Evolutionary conservation across 2,329 filamentous ascomycete species (phyloP), one percentile per base, ranked within the genome.

Genomic region (Botrytis sinoallii): DNA sequence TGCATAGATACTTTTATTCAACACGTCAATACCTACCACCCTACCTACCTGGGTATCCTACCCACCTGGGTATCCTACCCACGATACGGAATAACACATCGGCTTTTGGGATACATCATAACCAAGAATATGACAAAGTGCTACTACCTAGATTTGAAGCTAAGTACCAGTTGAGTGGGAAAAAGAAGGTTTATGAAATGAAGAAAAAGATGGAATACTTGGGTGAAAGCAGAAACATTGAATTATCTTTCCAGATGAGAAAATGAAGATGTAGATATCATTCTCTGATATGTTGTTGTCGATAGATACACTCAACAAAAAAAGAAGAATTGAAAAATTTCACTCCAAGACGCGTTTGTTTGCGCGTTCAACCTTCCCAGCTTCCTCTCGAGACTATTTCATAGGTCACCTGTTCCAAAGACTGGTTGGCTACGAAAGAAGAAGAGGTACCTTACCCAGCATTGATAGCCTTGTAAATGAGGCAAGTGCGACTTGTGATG

Each of bases 81-180:
- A 57, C 18, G 1, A 18, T 18, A n/a, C 60, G 12, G 38, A 67
- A 32, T 20, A 38, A 32, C 64, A 67, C 38, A n/a, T 67, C 32
- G 32, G 64, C 40, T 63, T 63, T 18, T 16, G 35, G 35, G 35
- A n/a, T 12, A 25, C 4, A 52, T 67, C n/a, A 57, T 18, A 29
- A 38, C 64, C 44, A 67, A 67, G 44, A 52, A 67, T 52, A n/a
- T 67, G 44, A 38, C 64, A 7, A 48, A 20, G 63, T 66, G 63
- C 63, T 32, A 48, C n/a, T 25, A 38, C 63, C n/a, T 48, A n/a
- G 29, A 48, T 42, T 6, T 48, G 3, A 48, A 66, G 29, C 44
- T 20, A 67, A 46, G 32, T 40, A n/a, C 32, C 29, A 29, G 32
- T 29, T 18, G 46, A 55, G 48, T 16, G 14, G 48, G 48, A 18